A percentile compares a stretch with the other conserved stretches of the same genome.
These are phyloP conservation scores for Beauveria pseudobassiana DNA, from an alignment of 2,329 filamentous ascomycete genomes.

Conservation along the genomic window DNA sequence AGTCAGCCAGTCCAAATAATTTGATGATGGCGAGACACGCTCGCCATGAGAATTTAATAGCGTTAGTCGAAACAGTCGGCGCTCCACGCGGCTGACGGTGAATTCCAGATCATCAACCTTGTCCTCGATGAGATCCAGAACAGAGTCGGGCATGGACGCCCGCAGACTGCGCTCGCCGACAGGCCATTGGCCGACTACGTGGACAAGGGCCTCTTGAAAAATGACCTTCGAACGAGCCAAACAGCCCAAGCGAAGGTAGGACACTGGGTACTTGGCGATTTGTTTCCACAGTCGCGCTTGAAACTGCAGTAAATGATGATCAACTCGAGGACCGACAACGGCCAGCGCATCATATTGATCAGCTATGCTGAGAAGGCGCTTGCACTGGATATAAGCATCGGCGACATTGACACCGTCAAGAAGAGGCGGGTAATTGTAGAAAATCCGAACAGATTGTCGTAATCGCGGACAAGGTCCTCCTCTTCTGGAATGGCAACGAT, in stretches of 20 bases:
- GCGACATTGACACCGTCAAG: constrained; percentile 85
- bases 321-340: constrained; percentile 81
- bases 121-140: constrained; percentile 87
- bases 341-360: constrained; percentile 89
- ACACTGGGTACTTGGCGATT: constrained; percentile 91
- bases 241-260: constrained; percentile 84
- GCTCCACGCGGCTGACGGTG: constrained; percentile 69
- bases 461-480: constrained; percentile 77
- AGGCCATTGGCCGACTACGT: constrained; percentile 94
- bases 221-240: constrained; percentile 76
- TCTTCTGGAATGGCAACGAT: constrained; percentile 49
- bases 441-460: constrained; percentile 94
- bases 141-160: constrained; percentile 61
- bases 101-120: constrained; percentile 91
- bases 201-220: constrained; percentile 80
- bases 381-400: constrained; percentile 88
- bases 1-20: constrained; percentile 84
- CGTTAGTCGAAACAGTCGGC: constrained; percentile 71
- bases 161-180: constrained; percentile 70
- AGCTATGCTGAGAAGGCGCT: constrained; percentile 78
- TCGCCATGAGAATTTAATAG: constrained; percentile 75
- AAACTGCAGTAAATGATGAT: constrained; percentile 90
- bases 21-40: constrained; percentile 68
- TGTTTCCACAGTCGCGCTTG: constrained; percentile 89
- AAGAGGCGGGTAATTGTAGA: constrained; percentile 84